phyloP scores from a whole-genome alignment of 2,329 filamentous ascomycete genomes.

The Exserohilum rostratum region DNA sequence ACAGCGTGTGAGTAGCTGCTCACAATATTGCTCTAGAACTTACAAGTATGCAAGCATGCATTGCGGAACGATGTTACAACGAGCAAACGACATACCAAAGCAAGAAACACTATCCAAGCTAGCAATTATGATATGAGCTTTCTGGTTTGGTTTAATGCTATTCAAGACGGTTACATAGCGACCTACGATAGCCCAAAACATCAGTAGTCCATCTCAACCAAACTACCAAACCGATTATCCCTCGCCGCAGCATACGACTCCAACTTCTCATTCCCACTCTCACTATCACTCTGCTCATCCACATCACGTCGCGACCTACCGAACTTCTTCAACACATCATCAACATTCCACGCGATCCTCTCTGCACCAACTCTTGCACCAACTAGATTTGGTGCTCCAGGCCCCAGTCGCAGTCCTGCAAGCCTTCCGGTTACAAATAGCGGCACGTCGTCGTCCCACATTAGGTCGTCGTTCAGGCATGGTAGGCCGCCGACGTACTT shows the following conservation, averaged over 20 bases:
- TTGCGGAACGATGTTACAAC: too few species aligned
- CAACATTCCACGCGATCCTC: conserved; percentile 72
- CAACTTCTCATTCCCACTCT: conserved; percentile 30
- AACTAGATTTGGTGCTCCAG: conserved; percentile 74
- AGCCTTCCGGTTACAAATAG: conserved; percentile 74
- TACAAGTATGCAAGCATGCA: too few species aligned
- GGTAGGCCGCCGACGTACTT: conserved; percentile 69
- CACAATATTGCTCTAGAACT: too few species aligned
- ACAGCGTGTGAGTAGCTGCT: too few species aligned
- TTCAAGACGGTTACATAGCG: too few species aligned
- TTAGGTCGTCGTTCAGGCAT: conserved; percentile 75
- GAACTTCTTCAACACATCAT: conserved; percentile 58
- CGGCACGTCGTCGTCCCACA: conserved; percentile 75
- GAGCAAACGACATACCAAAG: too few species aligned
- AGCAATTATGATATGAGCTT: too few species aligned
- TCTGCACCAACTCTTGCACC: conserved; percentile 76
- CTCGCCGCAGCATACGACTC: conserved; percentile 48
- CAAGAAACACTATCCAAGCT: too few species aligned
- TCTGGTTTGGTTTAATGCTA: too few species aligned
- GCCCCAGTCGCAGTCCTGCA: conserved; percentile 71
- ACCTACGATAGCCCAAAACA: neutral
- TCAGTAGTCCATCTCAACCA: conserved; percentile 21
- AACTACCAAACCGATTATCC: conserved; percentile 51
- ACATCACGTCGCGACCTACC: conserved; percentile 9
- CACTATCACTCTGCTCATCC: conserved; percentile 3